phyloP scores from a whole-genome alignment of 768 basidiomycete species.

The Sutorius australiensis region DNA sequence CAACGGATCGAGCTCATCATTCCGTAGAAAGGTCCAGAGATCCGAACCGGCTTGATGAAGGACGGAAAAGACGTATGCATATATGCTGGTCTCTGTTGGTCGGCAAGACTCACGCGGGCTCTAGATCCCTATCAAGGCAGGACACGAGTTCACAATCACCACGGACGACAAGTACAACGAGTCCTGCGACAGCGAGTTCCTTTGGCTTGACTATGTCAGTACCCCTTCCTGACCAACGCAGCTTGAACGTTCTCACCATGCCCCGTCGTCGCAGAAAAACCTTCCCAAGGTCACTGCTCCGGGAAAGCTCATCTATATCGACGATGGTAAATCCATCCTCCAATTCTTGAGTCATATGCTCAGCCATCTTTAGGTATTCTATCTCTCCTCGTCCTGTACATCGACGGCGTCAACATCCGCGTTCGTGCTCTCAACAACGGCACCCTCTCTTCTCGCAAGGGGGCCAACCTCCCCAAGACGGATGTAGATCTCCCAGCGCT shows the following conservation, averaged over 20 bases:
- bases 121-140: conserved; percentile 79
- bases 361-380: conserved; percentile 54
- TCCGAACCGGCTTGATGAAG: conserved; percentile 92
- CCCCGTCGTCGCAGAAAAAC: conserved; percentile 55
- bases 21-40: conserved; percentile 94
- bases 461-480: conserved; percentile 98
- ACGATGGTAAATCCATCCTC: conserved; percentile 63
- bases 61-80: conserved; percentile 77
- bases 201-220: conserved; percentile 94
- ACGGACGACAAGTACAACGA: conserved; percentile 81
- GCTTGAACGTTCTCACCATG: not conserved
- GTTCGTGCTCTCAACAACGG: conserved; percentile 92
- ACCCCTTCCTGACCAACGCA: not conserved
- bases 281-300: conserved; percentile 92
- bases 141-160: conserved; percentile 90
- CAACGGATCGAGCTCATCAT: conserved; percentile 6
- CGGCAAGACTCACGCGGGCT: conserved; percentile 4
- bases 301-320: conserved; percentile 97
- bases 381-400: conserved; percentile 85
- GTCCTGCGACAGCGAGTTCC: conserved; percentile 72
- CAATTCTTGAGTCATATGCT: not conserved
- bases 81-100: conserved; percentile 3
- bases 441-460: conserved; percentile 92
- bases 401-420: conserved; percentile 76
- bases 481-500: conserved; percentile 96